Base-by-base conservation (phyloP, 1,284 basidiomycete genomes). In the Trichosporon sp. region DNA sequence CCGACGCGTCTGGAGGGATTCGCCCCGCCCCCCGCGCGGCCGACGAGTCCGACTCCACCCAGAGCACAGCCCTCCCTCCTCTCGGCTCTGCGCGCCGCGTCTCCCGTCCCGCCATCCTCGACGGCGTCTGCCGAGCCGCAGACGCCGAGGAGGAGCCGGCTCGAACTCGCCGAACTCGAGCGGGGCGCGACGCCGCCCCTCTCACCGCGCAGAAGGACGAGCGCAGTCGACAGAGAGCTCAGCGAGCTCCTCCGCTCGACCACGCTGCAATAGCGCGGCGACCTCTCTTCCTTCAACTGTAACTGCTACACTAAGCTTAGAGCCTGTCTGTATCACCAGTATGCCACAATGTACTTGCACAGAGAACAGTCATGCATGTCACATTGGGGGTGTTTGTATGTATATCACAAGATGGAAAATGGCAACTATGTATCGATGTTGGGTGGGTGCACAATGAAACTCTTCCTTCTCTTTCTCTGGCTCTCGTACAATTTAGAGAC, bases 361-460 rank as follows among this genome's bases (percentile, higher is more conserved):
- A 37, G 35, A 37, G 35, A 37, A 37, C 4, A 26, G 26, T 37
- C 35, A 37, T 37, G 35, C 35, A 37, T 37, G 35, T 37, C 35
- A 37, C 35, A 37, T 37, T 32, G 12, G 8, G 26, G 26, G 26
- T 26, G 32, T 63, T 37, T 63, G 59, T 63, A 63, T 63, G 59
- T 63, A 63, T 63, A 63, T 63, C 59, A 63, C 59, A 63, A 26
- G 26, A 32, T 54, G 51, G n/a, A 16, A 54, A 37, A 26, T 63
- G 59, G 51, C 51, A 63, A 63, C 32, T 32, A 63, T 16, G 59
- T 7, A 37, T 26, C 26, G 14, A 32, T 2, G 35, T 32, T 37
- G 59, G 32, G 12, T 54, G 6, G 35, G 35, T 37, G 35, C 35
- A 37, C 35, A 37, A 10, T 37, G 35, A 10, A 37, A 37, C 8